These are phyloP conservation scores for Suillus brevipes DNA, from an alignment of 768 basidiomycete genomes.

Conservation along the genomic window DNA sequence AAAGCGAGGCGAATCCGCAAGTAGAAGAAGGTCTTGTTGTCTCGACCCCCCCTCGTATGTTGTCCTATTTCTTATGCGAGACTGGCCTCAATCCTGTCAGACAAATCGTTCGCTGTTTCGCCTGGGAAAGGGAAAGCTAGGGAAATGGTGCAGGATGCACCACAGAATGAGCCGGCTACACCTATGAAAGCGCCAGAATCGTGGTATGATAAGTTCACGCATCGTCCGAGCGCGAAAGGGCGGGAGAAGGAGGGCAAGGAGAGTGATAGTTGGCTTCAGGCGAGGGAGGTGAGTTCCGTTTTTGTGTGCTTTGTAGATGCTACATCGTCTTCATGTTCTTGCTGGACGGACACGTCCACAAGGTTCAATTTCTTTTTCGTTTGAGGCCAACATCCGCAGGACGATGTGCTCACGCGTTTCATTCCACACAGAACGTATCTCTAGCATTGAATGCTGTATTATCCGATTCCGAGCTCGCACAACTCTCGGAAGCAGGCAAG, in stretches of 20 bases:
- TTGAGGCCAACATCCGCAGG: background rate
- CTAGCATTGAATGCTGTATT: conserved; percentile 31
- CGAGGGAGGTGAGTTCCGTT: conserved; percentile 2
- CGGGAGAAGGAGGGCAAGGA: background rate
- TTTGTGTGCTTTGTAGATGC: background rate
- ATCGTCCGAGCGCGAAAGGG: background rate
- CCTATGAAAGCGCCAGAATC: background rate
- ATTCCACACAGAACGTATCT: conserved; percentile 22
- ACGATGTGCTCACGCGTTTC: background rate
- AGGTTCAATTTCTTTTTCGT: background rate
- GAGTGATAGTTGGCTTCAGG: background rate
- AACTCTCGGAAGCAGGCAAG: conserved; percentile 26
- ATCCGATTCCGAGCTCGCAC: conserved; percentile 16
- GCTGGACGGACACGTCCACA: background rate
- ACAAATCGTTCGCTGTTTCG: too few species aligned
- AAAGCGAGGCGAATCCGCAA: background rate
- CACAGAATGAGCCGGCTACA: background rate
- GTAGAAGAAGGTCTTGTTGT: background rate
- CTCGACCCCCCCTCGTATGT: background rate
- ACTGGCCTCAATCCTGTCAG: background rate
- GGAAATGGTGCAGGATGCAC: background rate
- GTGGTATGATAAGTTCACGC: background rate
- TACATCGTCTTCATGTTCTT: background rate
- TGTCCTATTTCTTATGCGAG: background rate
- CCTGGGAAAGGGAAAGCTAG: background rate